phyloP scores from a whole-genome alignment of 768 basidiomycete genomes.

The Mycena vitilis region DNA sequence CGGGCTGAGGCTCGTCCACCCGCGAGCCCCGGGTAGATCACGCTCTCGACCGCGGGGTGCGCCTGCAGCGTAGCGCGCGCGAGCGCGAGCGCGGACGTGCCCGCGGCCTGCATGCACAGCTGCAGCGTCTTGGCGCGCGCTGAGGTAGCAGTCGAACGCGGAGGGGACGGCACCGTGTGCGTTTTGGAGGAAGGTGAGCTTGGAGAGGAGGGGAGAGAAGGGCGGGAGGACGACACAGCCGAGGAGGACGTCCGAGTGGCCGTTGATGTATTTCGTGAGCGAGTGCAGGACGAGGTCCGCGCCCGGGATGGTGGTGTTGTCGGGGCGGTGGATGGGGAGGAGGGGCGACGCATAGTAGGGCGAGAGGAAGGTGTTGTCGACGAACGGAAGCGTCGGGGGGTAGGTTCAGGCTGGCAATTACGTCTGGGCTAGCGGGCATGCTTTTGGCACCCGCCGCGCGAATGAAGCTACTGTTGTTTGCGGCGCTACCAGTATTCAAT shows the following conservation, averaged over 20 bases:
- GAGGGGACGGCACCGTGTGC: slow-evolving; percentile 88
- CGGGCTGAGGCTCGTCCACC: slow-evolving; percentile 67
- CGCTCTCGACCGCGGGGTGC: slow-evolving; percentile 74
- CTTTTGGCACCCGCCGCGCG: no score
- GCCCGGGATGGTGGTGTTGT: slow-evolving; percentile 53
- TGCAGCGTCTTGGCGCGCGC: slow-evolving; percentile 91
- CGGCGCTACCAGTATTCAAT: no score
- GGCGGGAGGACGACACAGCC: no score
- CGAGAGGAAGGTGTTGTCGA: slow-evolving; percentile 96
- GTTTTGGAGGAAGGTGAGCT: slow-evolving; percentile 95
- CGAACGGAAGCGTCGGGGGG: slow-evolving; percentile 74
- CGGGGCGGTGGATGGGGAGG: slow-evolving; percentile 45
- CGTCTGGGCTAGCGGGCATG: no score
- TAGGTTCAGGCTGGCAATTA: slow-evolving; percentile 55
- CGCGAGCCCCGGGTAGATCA: slow-evolving; percentile 87
- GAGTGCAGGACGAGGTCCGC: slow-evolving; percentile 90
- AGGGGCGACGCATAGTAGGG: slow-evolving; percentile 93
- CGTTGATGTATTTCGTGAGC: no score
- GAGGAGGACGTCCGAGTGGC: no score
- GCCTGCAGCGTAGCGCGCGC: slow-evolving; percentile 70
- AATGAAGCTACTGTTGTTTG: no score
- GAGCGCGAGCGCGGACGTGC: slow-evolving; percentile 81
- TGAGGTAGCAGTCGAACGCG: slow-evolving; percentile 90
- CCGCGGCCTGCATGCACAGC: slow-evolving; percentile 89
- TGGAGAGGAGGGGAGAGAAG: no score